Percentiles rank a stretch among this genome's conserved stretches.
Evolutionary conservation across 2,329 filamentous ascomycete species (phyloP).

Genomic region (Daldinia sp.): DNA sequence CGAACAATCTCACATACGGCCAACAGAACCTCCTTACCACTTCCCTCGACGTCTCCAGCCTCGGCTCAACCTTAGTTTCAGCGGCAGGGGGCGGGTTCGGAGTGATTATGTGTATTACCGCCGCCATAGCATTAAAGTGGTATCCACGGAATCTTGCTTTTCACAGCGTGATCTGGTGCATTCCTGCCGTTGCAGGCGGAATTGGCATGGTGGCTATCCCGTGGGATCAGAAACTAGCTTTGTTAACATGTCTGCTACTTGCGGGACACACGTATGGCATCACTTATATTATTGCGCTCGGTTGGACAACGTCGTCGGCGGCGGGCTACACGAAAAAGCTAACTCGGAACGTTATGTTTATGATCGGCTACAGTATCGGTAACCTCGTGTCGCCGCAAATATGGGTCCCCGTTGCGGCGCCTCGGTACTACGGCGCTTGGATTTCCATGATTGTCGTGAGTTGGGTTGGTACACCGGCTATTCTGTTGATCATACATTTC

Average conservation of each 20-base stretch:
- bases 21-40: conserved; percentile 16
- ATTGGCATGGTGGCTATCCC: conserved; percentile 14
- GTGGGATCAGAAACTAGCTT: conserved; percentile 7
- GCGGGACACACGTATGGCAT: conserved; percentile 12
- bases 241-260: conserved; percentile 6
- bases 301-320: conserved; percentile 16
- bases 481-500: conserved; percentile 8
- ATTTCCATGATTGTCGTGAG: conserved; percentile 10
- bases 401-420: conserved; percentile 10
- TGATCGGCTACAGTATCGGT: conserved; percentile 11
- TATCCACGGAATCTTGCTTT: conserved; percentile 5
- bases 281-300: conserved; percentile 16
- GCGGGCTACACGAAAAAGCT: conserved; percentile 15
- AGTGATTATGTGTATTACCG: not conserved
- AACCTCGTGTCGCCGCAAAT: conserved; percentile 18
- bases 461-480: conserved; percentile 11
- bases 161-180: conserved; percentile 12
- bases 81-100: conserved; percentile 10
- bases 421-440: conserved; percentile 15
- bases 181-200: conserved; percentile 15
- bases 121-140: not conserved
- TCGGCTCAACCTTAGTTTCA: conserved; percentile 12
- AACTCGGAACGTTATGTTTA: conserved; percentile 18
- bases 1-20: conserved; percentile 15
- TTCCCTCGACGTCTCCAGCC: conserved; percentile 10